These are phyloP conservation scores for Beta corolliflora DNA, from an alignment of 179 eudicot genomes.

Conservation along the genomic window DNA sequence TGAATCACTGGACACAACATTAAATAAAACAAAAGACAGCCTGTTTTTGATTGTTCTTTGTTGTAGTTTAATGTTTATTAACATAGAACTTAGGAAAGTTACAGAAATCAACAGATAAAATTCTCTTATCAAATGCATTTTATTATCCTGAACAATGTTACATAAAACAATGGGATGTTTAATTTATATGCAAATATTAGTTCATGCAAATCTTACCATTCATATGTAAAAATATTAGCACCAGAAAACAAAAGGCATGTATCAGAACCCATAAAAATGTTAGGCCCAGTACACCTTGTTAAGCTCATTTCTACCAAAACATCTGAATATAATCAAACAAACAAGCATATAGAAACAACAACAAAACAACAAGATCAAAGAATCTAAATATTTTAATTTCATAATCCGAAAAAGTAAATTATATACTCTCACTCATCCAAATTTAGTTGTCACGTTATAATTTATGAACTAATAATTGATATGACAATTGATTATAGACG, in stretches of 20 bases:
- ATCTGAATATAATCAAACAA: slow-evolving; percentile 15
- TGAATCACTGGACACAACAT: slow-evolving; percentile 41
- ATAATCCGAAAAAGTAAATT: neutral
- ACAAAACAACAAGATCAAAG: slow-evolving; percentile 9
- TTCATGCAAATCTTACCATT: slow-evolving; percentile 31
- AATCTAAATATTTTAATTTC: neutral
- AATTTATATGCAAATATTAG: neutral
- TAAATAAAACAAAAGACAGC: slow-evolving; percentile 50
- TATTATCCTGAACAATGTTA: slow-evolving; percentile 1
- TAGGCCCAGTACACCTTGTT: neutral
- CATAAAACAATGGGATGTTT: neutral
- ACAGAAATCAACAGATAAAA: slow-evolving; percentile 26
- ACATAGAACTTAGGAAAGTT: slow-evolving; percentile 21
- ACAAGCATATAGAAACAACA: slow-evolving; percentile 6
- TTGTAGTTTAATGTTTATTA: slow-evolving; percentile 5
- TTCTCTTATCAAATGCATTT: slow-evolving; percentile 14
- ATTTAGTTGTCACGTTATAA: neutral
- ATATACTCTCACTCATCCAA: neutral
- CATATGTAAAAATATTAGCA: slow-evolving; percentile 11
- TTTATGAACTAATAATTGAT: no score
- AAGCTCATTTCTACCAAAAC: slow-evolving; percentile 16
- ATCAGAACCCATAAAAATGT: slow-evolving; percentile 14
- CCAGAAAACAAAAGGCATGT: slow-evolving; percentile 20
- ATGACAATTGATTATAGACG: no score
- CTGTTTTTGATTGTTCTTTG: slow-evolving; percentile 41